These are phyloP conservation scores for Debaryomyces tyrocola DNA, from an alignment of 805 yeast genomes.

Conservation along the genomic window DNA sequence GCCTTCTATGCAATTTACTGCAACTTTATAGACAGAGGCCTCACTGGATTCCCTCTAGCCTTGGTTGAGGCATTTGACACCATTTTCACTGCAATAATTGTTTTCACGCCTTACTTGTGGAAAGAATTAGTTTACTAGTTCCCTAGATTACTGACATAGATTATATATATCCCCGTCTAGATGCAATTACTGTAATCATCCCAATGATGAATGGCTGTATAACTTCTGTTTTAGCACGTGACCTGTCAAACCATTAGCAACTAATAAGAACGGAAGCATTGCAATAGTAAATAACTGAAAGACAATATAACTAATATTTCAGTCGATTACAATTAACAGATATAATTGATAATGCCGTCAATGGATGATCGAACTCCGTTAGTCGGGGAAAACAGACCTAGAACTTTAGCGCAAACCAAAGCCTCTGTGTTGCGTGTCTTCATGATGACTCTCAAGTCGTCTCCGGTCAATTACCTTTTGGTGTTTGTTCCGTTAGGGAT, in stretches of 20 bases:
- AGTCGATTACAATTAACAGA: too few relatives aligned
- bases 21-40: slow-evolving; percentile 67
- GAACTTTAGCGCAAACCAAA: not conserved
- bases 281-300: too few relatives aligned
- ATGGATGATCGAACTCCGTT: slow-evolving; percentile 9
- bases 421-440: slow-evolving; percentile 13
- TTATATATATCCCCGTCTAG: too few relatives aligned
- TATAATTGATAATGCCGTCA: slow-evolving; percentile 7
- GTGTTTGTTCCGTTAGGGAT: slow-evolving; percentile 89
- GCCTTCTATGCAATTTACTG: slow-evolving; percentile 79
- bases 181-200: too few relatives aligned
- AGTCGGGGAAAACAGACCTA: slow-evolving; percentile 6
- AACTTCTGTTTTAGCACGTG: too few relatives aligned
- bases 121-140: slow-evolving; percentile 36
- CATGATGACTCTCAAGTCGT: slow-evolving; percentile 43
- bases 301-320: too few relatives aligned
- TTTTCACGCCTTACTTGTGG: slow-evolving; percentile 77
- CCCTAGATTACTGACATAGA: too few relatives aligned
- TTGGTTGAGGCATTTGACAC: slow-evolving; percentile 67
- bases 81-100: slow-evolving; percentile 68
- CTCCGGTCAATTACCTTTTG: slow-evolving; percentile 74
- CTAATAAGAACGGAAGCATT: too few relatives aligned
- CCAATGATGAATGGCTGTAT: too few relatives aligned
- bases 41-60: slow-evolving; percentile 67
- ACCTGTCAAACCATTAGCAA: too few relatives aligned